Percentiles rank a stretch among this genome's conserved stretches.
These are phyloP conservation scores for Tulasnella sp. DNA, from an alignment of 768 basidiomycete species.

Conservation along the genomic window DNA sequence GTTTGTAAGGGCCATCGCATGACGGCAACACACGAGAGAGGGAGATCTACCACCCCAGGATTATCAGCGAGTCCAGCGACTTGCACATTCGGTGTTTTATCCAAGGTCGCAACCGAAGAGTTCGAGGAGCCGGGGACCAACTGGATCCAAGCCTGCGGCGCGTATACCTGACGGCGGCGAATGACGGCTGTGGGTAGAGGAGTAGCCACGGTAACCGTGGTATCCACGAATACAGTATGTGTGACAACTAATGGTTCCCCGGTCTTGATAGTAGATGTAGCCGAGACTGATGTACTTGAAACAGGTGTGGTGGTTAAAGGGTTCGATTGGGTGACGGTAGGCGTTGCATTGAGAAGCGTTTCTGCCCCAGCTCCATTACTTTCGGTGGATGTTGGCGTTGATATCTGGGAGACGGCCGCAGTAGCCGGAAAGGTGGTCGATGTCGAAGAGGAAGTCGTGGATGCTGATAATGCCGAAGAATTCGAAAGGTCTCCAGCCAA, in stretches of 20 bases:
- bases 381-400: too few relatives aligned
- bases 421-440: not conserved
- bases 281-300: not conserved
- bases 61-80: not conserved
- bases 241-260: conserved; percentile 20
- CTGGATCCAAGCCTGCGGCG: too few relatives aligned
- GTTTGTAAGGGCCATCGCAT: conserved; percentile 59
- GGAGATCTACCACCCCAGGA: conserved; percentile 26
- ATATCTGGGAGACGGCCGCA: too few relatives aligned
- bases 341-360: too few relatives aligned
- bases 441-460: not conserved
- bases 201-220: conserved; percentile 11
- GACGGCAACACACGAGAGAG: conserved; percentile 42
- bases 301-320: too few relatives aligned
- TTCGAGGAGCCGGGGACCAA: too few relatives aligned
- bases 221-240: conserved; percentile 3
- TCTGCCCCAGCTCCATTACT: too few relatives aligned
- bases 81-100: not conserved
- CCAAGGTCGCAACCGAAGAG: too few relatives aligned
- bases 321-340: too few relatives aligned
- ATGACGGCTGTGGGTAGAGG: not conserved
- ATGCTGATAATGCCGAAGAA: conserved; percentile 6
- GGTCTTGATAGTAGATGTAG: conserved; percentile 25
- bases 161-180: not conserved
- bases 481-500: not conserved